These are phyloP conservation scores for Neurospora sublineolata DNA, from an alignment of 495 filamentous ascomycete species.

Conservation along the genomic window DNA sequence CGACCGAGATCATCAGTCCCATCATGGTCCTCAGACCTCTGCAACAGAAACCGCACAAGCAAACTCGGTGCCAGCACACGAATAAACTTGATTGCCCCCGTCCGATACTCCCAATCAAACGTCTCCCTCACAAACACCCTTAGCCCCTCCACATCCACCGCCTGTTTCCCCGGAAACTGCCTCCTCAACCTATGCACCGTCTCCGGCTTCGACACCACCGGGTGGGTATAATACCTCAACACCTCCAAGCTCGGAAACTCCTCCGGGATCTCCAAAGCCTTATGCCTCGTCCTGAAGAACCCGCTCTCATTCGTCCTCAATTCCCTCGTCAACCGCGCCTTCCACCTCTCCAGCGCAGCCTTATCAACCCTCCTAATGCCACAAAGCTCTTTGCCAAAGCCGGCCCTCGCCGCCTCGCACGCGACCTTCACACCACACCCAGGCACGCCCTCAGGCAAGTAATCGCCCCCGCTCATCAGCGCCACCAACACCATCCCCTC, in stretches of 20 bases:
- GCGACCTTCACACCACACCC: slow-evolving; percentile 80
- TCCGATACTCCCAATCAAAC: slow-evolving; percentile 73
- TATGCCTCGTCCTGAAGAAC: slow-evolving; percentile 66
- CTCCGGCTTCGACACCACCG: slow-evolving; percentile 55
- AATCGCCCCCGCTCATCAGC: slow-evolving; percentile 93
- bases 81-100: slow-evolving; percentile 77
- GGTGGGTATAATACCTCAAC: slow-evolving; percentile 75
- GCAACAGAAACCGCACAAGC: slow-evolving; percentile 51
- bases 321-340: slow-evolving; percentile 60
- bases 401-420: slow-evolving; percentile 78
- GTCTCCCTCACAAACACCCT: slow-evolving; percentile 61
- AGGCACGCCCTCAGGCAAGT: slow-evolving; percentile 78
- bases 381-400: slow-evolving; percentile 74
- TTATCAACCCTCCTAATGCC: slow-evolving; percentile 37
- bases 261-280: slow-evolving; percentile 62
- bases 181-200: slow-evolving; percentile 48
- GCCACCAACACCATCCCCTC: slow-evolving; percentile 92
- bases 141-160: slow-evolving; percentile 56
- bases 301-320: slow-evolving; percentile 74
- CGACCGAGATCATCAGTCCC: slow-evolving; percentile 31
- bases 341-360: slow-evolving; percentile 54
- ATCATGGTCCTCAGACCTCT: slow-evolving; percentile 14
- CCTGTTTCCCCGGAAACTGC: slow-evolving; percentile 48
- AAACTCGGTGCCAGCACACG: slow-evolving; percentile 69
- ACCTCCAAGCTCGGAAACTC: slow-evolving; percentile 70